Evolutionary conservation across 106 monocot genomes (phyloP), one percentile per base, ranked within the genome.

Genomic region (Triglochin maritima): DNA sequence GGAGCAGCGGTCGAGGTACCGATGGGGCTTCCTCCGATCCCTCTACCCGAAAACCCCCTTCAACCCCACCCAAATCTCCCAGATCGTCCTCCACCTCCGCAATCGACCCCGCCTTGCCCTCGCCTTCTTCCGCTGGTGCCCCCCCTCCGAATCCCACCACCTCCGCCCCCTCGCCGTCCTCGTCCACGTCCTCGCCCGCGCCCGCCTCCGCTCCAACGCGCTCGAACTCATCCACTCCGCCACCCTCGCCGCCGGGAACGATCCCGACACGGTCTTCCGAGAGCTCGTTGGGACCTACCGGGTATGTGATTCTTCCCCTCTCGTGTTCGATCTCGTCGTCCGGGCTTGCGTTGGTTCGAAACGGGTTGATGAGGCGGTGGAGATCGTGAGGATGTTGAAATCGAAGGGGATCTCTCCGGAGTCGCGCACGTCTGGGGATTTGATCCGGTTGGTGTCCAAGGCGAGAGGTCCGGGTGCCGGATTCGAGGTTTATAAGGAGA

Each of bases 321-420:
- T 90, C 51, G 81, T 84, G 61, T 87, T 90, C 74, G 90, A 91
- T 70, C 84, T 87, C 17, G 73, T 91, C 12, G 69, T 91, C 71
- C 61, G 50, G 17, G 90, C 80, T 14, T 84, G 87, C 67, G 60
- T 91, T 44, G 57, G 58, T 5, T 59, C 74, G 56, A 65, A 71
- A 13, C 59, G 70, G 49, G 45, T 82, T 45, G 80, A 80, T 52
- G 78, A 44, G 7, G 86, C 84, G 2, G 41, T 84, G 63, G 61
- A 60, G 55, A 57, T 82, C 72, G 64, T 65, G 62, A 77, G 76
- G 17, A 7, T 69, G 42, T 76, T 87, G 43, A 17, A 43, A 45
- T 68, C 70, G 1, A 47, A 67, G 56, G 68, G 75, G 46, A 72
- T 82, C 65, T 78, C 17, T 6, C 78, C 80, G 50, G 29, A 64